Percentiles rank a stretch among this genome's conserved stretches.
Conservation (phyloP, 2,329 filamentous ascomycete species). For the Graphilbum sp. region DNA sequence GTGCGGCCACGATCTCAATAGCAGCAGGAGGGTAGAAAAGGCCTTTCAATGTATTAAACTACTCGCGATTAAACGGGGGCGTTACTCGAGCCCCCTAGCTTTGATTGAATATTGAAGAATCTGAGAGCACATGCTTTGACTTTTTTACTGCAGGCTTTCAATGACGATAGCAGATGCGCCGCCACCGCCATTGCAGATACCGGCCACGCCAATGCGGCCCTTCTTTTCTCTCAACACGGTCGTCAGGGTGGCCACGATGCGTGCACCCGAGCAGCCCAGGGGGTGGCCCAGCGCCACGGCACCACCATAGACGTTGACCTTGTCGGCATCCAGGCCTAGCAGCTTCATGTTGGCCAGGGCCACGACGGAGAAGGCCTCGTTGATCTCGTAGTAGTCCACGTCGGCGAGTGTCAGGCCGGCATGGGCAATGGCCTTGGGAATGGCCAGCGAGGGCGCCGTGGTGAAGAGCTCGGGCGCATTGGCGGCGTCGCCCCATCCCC, state of each 20-base stretch:
- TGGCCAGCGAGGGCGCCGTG: constrained; percentile 78
- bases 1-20: too few relatives aligned
- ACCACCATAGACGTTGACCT: constrained; percentile 90
- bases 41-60: too few relatives aligned
- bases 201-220: constrained; percentile 82
- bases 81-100: too few relatives aligned
- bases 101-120: too few relatives aligned
- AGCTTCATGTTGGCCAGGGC: constrained; percentile 94
- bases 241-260: constrained; percentile 79
- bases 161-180: constrained; percentile 89
- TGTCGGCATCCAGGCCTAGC: constrained; percentile 59
- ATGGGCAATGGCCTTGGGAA: constrained; percentile 95
- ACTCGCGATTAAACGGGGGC: too few relatives aligned
- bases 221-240: constrained; percentile 81
- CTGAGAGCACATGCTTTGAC: too few relatives aligned
- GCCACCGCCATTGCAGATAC: constrained; percentile 96
- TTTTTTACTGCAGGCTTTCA: constrained; percentile 47
- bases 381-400: constrained; percentile 94
- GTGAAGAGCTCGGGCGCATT: constrained; percentile 91
- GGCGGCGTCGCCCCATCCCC: constrained; percentile 91
- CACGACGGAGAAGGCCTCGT: constrained; percentile 96
- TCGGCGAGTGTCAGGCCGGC: constrained; percentile 63
- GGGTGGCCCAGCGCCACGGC: constrained; percentile 93
- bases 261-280: constrained; percentile 81
- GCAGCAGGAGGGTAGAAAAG: too few relatives aligned